Conservation (phyloP, 352 stramenopile species). For the Chrysophaeum taylorii region DNA sequence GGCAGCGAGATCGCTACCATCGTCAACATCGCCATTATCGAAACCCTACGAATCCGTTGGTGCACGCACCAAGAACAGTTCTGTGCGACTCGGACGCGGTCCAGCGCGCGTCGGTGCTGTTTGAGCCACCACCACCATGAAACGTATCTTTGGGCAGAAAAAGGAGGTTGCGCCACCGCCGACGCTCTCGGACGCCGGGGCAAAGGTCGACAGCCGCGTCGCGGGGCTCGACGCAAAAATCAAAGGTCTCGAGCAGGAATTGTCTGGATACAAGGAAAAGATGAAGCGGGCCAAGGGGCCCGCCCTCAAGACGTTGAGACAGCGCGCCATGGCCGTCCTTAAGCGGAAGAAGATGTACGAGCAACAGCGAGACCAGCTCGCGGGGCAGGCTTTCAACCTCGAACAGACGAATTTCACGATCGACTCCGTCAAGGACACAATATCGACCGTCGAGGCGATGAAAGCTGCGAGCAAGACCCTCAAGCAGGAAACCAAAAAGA, state of each 20-base stretch:
- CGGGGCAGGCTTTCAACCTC: constrained; percentile 59
- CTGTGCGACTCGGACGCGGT: too few species aligned
- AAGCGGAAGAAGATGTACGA: constrained; percentile 67
- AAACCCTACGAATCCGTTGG: too few species aligned
- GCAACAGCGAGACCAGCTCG: constrained; percentile 54
- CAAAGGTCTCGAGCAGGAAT: constrained; percentile 41
- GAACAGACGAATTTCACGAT: constrained; percentile 59
- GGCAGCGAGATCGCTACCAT: too few species aligned
- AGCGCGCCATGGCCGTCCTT: constrained; percentile 66
- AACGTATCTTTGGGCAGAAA: constrained; percentile 56
- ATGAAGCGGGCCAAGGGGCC: constrained; percentile 51
- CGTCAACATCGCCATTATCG: too few species aligned
- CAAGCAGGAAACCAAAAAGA: constrained; percentile 85
- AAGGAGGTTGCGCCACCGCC: constrained; percentile 42
- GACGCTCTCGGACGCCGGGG: constrained; percentile 41
- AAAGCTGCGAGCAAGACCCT: constrained; percentile 76
- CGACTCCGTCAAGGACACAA: constrained; percentile 77
- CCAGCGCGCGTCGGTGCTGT: too few species aligned
- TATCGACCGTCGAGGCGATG: constrained; percentile 83
- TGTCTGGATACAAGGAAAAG: constrained; percentile 51
- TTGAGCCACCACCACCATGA: constrained; percentile 48
- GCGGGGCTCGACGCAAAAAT: constrained; percentile 39
- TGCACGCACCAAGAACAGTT: too few species aligned
- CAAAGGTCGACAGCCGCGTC: constrained; percentile 36
- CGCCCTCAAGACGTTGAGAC: constrained; percentile 70